These are phyloP conservation scores for Penicillium sp. DNA, from an alignment of 2,329 filamentous ascomycete species.

Conservation along the genomic window DNA sequence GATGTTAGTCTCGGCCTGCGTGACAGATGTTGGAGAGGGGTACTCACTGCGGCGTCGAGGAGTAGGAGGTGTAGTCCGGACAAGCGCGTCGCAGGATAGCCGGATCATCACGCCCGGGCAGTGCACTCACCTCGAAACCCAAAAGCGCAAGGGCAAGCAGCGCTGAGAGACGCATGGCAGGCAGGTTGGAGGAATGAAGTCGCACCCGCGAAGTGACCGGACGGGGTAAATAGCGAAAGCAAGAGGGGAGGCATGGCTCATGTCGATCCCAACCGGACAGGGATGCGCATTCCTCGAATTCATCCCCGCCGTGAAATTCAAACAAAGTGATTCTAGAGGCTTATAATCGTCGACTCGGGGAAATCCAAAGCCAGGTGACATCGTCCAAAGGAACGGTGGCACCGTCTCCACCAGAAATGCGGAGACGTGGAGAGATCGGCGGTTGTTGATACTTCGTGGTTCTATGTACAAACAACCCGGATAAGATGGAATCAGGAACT, in stretches of 20 bases:
- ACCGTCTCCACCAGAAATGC: constrained; percentile 20
- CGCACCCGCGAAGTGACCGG: neutral
- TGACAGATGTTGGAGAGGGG: neutral
- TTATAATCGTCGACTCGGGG: constrained; percentile 12
- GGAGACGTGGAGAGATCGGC: constrained; percentile 21
- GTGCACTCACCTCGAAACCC: constrained; percentile 14
- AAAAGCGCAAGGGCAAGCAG: constrained; percentile 16
- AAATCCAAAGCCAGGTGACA: constrained; percentile 21
- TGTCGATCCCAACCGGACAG: constrained; percentile 20
- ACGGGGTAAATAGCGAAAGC: constrained; percentile 21
- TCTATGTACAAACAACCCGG: no score
- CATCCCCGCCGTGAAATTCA: no score
- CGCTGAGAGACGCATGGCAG: constrained; percentile 14
- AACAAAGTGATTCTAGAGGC: no score
- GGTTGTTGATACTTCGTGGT: constrained; percentile 14
- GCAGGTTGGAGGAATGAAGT: neutral
- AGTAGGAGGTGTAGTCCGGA: constrained; percentile 64
- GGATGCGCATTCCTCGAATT: constrained; percentile 20
- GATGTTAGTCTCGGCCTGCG: constrained; percentile 8
- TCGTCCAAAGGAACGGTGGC: constrained; percentile 14
- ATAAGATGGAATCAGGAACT: neutral
- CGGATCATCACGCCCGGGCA: constrained; percentile 25
- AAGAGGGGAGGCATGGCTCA: constrained; percentile 13
- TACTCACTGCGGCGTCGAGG: constrained; percentile 59
- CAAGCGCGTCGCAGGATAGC: constrained; percentile 50